These are phyloP conservation scores for Diaporthe sp. DNA, from an alignment of 2,329 filamentous ascomycete species.

Conservation along the genomic window DNA sequence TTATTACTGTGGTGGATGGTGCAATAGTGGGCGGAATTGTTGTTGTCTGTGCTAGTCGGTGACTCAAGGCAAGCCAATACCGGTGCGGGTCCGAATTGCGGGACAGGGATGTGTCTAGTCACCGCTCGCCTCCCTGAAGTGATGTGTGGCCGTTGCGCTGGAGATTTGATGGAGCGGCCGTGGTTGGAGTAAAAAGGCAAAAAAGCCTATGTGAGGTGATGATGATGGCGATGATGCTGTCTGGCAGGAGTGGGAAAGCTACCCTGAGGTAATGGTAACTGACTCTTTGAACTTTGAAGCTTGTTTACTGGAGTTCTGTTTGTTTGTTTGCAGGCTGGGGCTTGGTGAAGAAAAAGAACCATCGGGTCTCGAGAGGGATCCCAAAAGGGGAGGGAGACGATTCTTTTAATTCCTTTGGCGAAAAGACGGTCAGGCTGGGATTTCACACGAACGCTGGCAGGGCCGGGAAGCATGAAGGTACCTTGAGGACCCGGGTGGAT, in stretches of 20 bases:
- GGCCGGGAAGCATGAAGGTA: conserved; percentile 19
- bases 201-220: conserved; percentile 20
- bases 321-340: conserved; percentile 12
- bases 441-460: conserved; percentile 26
- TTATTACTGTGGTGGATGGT: conserved; percentile 45
- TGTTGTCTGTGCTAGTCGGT: conserved; percentile 36
- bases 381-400: conserved; percentile 37
- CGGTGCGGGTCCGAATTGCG: conserved; percentile 39
- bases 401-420: conserved; percentile 37
- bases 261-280: neutral
- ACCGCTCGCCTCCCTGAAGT: conserved; percentile 31
- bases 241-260: neutral
- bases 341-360: conserved; percentile 20
- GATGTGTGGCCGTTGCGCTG: neutral
- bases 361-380: neutral
- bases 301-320: neutral
- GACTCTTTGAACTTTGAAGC: neutral
- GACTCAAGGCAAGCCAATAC: conserved; percentile 38
- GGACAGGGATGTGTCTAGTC: conserved; percentile 32
- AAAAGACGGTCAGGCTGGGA: conserved; percentile 36
- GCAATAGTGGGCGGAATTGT: conserved; percentile 43
- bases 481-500: conserved; percentile 15
- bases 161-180: neutral
- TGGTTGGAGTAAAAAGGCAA: conserved; percentile 10
- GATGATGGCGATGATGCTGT: conserved; percentile 12